Conservation (phyloP, 768 basidiomycete species). For the Hericium coralloides region DNA sequence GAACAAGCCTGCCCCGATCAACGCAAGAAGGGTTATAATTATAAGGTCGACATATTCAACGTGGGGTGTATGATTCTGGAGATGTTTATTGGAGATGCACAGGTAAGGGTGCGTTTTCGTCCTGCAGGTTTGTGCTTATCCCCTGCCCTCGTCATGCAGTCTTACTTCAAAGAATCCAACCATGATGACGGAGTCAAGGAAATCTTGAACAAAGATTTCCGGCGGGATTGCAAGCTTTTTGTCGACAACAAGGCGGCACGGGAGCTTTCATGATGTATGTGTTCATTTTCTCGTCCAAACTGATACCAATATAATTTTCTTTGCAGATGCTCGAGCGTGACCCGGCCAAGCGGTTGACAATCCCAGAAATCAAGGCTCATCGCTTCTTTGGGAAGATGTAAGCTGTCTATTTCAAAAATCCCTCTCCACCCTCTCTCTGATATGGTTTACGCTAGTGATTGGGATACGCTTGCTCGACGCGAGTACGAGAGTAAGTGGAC, state of each 20-base stretch:
- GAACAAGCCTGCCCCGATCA: slow-evolving; percentile 11
- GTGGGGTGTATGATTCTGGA: slow-evolving; percentile 41
- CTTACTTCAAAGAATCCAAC: background rate
- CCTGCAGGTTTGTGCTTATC: background rate
- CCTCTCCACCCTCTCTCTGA: background rate
- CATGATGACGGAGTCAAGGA: background rate
- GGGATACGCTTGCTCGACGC: background rate
- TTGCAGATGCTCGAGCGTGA: background rate
- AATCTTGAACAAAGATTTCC: background rate
- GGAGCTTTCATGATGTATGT: background rate
- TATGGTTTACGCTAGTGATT: background rate
- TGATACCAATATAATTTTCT: background rate
- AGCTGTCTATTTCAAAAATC: background rate
- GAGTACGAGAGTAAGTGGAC: background rate
- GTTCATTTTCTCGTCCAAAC: background rate
- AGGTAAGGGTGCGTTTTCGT: background rate
- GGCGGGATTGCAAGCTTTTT: background rate
- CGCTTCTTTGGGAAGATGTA: background rate
- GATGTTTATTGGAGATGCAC: slow-evolving; percentile 17
- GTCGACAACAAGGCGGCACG: background rate
- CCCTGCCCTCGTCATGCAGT: background rate
- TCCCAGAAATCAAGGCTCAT: background rate
- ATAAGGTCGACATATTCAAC: slow-evolving; percentile 40
- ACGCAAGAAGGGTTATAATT: slow-evolving; percentile 30
- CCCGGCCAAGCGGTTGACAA: background rate